Base-by-base conservation (phyloP, 75 land plant species). In the Pseudotsuga menziesii region DNA sequence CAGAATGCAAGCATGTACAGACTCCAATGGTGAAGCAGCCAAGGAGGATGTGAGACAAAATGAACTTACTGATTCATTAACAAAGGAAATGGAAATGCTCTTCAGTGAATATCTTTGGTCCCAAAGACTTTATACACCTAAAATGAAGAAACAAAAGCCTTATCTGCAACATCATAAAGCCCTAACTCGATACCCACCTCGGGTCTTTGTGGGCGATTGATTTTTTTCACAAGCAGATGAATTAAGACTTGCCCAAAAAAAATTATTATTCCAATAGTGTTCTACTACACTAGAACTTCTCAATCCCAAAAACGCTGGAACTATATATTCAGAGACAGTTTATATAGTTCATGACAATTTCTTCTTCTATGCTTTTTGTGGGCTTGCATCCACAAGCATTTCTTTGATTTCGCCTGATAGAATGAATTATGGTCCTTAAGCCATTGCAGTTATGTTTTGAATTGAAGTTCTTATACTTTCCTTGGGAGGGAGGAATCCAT, bases 161-260 rank as follows among this genome's bases (percentile, higher is more conserved):
- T 35, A 64, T 29, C 32, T 64, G 69, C 69, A 64, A 64, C 41
- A 69, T 69, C 69, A 69, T 69, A 41, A 41, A 69, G 72, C 25
- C 72, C 72, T 39, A 44, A 19, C 72, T 41, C 54, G 7, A 41
- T 20, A 41, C 22, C 72, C 72, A 69, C 72, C 41, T 41, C 29
- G 4, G 64, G 27, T 11, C 52, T 69, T 69, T 41, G 23, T 44
- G n/a, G 35, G 12, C n/a, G 72, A 7, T 69, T 41, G 20, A 12
- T 67, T n/a, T n/a, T 69, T 6, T 69, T 41, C 72, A n/a, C 41
- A 22, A 69, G 7, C 72, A 11, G 48, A 69, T 39, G 48, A 39
- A 69, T 69, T n/a, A 39, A n/a, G 72, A 44, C 44, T 44, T 41
- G 12, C 8, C 23, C 72, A 20, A n/a, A 69, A 41, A 41, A 20